Conservation (phyloP, 2,329 filamentous ascomycete genomes). For the Cercospora sesami region DNA sequence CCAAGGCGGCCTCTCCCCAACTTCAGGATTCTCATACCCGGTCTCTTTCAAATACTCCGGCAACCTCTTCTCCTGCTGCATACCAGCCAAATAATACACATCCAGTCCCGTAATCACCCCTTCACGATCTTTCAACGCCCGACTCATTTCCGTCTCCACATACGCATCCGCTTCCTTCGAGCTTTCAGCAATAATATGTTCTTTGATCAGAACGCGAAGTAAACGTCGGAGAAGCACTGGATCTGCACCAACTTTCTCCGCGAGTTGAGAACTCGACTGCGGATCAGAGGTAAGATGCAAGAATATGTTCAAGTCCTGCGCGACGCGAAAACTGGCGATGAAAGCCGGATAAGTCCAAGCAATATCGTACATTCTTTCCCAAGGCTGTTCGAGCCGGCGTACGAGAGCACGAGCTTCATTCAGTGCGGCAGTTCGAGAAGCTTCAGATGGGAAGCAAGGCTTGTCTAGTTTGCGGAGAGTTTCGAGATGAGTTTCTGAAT, state of each 20-base stretch:
- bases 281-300: background rate
- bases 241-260: conserved; percentile 13
- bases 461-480: conserved; percentile 3
- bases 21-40: conserved; percentile 20
- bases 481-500: background rate
- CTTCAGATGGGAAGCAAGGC: conserved; percentile 17
- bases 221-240: conserved; percentile 19
- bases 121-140: conserved; percentile 16
- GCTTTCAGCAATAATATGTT: conserved; percentile 12
- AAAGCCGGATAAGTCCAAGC: conserved; percentile 17
- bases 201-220: conserved; percentile 19
- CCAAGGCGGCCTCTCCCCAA: conserved; percentile 17
- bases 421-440: conserved; percentile 9
- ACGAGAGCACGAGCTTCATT: conserved; percentile 19
- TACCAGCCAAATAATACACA: conserved; percentile 16
- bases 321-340: conserved; percentile 11
- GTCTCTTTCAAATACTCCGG: conserved; percentile 20
- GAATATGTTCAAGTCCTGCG: conserved; percentile 20
- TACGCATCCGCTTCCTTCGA: conserved; percentile 15
- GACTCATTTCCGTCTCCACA: conserved; percentile 13
- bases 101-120: conserved; percentile 21
- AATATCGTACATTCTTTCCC: conserved; percentile 21
- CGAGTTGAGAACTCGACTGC: conserved; percentile 9
- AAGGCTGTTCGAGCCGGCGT: conserved; percentile 20
- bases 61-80: conserved; percentile 12